Conservation (phyloP, 2,329 filamentous ascomycete genomes). For the Harringtonia lauricola region DNA sequence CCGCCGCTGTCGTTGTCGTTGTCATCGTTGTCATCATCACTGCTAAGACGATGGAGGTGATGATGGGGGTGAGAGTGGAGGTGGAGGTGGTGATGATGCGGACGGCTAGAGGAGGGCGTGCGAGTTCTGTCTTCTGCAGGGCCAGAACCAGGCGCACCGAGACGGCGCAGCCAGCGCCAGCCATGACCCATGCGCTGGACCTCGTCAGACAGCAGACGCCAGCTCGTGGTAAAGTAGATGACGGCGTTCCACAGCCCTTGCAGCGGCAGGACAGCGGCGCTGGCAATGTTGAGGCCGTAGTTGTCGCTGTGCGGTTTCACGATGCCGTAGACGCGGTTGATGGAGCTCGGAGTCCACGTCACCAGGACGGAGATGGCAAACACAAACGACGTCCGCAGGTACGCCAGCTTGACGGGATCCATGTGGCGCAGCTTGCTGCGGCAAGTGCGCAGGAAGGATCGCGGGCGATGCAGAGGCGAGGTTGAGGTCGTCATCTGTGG, state of each 20-base stretch:
- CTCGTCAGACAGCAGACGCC: slow-evolving; percentile 23
- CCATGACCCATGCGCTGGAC: neutral
- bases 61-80: too few relatives aligned
- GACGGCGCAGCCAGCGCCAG: slow-evolving; percentile 6
- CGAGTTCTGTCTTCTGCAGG: too few relatives aligned
- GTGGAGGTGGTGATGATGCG: too few relatives aligned
- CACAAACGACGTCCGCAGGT: slow-evolving; percentile 49
- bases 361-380: slow-evolving; percentile 50
- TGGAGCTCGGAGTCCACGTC: slow-evolving; percentile 55
- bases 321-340: slow-evolving; percentile 65
- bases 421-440: slow-evolving; percentile 25
- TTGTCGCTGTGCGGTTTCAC: slow-evolving; percentile 38
- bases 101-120: too few relatives aligned
- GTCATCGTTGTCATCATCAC: neutral
- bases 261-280: slow-evolving; percentile 61
- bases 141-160: too few relatives aligned
- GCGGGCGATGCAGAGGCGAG: neutral
- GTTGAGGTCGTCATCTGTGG: neutral
- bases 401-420: slow-evolving; percentile 49
- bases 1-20: neutral
- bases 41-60: too few relatives aligned
- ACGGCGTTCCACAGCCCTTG: slow-evolving; percentile 74
- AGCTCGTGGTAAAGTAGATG: slow-evolving; percentile 62
- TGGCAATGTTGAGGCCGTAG: slow-evolving; percentile 58
- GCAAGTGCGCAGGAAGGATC: slow-evolving; percentile 3